Conservation (phyloP, 495 filamentous ascomycete genomes). For the Wilcoxina mikolae region DNA sequence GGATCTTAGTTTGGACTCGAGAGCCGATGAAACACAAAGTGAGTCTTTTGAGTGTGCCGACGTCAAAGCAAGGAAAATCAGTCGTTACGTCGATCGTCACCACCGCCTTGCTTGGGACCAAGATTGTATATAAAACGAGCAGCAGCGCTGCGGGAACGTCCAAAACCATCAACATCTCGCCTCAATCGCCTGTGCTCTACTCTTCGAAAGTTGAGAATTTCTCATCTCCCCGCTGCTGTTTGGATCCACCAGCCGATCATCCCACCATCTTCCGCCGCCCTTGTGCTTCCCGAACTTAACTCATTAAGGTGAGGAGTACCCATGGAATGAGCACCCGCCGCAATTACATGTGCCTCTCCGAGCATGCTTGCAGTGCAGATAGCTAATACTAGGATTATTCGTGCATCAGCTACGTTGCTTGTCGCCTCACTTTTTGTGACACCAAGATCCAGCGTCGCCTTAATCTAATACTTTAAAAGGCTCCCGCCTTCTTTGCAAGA, state of each 20-base stretch:
- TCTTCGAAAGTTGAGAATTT: not conserved
- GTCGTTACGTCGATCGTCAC: not conserved
- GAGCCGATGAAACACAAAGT: not conserved
- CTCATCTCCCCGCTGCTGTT: not conserved
- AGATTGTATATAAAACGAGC: slow-evolving; percentile 3
- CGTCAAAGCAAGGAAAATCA: slow-evolving; percentile 2
- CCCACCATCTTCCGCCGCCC: not conserved
- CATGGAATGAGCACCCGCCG: not conserved
- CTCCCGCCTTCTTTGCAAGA: not conserved
- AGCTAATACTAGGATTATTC: not conserved
- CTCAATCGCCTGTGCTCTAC: not conserved
- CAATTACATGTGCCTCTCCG: not conserved
- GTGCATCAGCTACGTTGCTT: not conserved
- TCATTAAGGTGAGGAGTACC: not conserved
- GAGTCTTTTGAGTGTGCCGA: too few species aligned
- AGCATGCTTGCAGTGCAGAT: not conserved
- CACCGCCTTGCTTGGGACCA: not conserved
- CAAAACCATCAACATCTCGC: not conserved
- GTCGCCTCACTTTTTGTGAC: not conserved
- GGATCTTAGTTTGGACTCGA: not conserved
- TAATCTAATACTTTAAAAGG: slow-evolving; percentile 3
- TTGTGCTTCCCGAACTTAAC: not conserved
- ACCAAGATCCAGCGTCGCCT: not conserved
- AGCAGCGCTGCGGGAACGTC: not conserved
- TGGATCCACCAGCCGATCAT: too few species aligned